A percentile compares a stretch with the other conserved stretches of the same genome.
These are phyloP conservation scores for Calonectria ilicicola DNA, from an alignment of 2,329 filamentous ascomycete genomes.

Conservation along the genomic window DNA sequence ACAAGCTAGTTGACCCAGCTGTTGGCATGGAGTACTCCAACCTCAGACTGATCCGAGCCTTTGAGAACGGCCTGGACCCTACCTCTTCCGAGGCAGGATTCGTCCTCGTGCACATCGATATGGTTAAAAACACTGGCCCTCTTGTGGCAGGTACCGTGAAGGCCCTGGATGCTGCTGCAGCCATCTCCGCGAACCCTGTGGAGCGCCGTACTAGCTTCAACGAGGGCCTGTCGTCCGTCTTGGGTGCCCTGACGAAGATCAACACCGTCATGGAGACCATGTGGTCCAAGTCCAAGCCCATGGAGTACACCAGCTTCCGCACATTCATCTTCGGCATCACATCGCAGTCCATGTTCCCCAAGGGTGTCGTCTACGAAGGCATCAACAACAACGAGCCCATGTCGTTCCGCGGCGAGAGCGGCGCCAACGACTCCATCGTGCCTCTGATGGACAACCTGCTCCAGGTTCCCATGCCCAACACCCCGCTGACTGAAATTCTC, in stretches of 20 bases:
- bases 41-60: conserved; percentile 88
- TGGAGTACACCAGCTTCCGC: conserved; percentile 88
- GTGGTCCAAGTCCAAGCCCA: conserved; percentile 90
- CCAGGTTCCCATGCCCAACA: conserved; percentile 87
- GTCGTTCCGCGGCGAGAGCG: conserved; percentile 90
- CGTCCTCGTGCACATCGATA: conserved; percentile 95
- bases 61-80: conserved; percentile 89
- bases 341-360: conserved; percentile 91
- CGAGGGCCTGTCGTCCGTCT: conserved; percentile 70
- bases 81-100: conserved; percentile 93
- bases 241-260: conserved; percentile 72
- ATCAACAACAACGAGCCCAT: conserved; percentile 77
- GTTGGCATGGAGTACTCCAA: conserved; percentile 72
- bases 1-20: conserved; percentile 68
- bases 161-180: conserved; percentile 68
- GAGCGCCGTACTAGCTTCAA: conserved; percentile 70
- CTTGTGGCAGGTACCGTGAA: conserved; percentile 80
- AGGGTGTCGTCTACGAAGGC: conserved; percentile 91
- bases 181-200: conserved; percentile 42
- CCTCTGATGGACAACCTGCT: conserved; percentile 90
- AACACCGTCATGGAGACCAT: conserved; percentile 88
- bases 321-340: conserved; percentile 99
- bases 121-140: conserved; percentile 87
- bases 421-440: conserved; percentile 95
- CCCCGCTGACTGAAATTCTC: conserved; percentile 89